A percentile compares a stretch with the other conserved stretches of the same genome.
Conservation (phyloP, 148 eudicot genomes). For the Arbutus unedo region DNA sequence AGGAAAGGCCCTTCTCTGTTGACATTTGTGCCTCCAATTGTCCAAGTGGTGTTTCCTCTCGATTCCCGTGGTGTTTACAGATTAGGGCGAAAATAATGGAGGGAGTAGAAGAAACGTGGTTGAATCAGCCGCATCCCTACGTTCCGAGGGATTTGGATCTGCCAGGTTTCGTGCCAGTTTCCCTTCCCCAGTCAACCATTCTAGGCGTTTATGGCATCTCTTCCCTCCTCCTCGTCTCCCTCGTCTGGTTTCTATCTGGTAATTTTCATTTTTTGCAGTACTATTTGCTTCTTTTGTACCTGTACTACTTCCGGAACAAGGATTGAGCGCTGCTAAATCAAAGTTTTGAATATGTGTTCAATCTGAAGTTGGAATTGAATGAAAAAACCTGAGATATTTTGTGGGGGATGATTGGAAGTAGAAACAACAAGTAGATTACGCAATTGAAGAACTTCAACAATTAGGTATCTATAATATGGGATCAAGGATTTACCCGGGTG, state of each 20-base stretch:
- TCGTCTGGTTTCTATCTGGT: conserved; percentile 76
- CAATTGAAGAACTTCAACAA: too few relatives aligned
- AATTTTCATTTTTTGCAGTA: not conserved
- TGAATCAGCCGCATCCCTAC: conserved; percentile 51
- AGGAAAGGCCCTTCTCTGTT: not conserved
- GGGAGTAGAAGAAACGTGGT: not conserved
- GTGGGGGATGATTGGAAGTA: too few relatives aligned
- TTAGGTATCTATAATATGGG: too few relatives aligned
- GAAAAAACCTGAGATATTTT: too few relatives aligned
- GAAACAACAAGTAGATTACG: too few relatives aligned
- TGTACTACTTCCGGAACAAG: not conserved
- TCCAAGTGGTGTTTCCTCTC: not conserved
- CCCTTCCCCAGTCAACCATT: conserved; percentile 48
- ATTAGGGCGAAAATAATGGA: conserved; percentile 4
- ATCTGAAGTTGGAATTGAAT: too few relatives aligned
- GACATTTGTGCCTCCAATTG: not conserved
- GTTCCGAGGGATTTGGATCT: conserved; percentile 61
- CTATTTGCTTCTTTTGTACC: not conserved
- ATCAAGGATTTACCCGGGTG: too few relatives aligned
- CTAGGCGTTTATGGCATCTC: conserved; percentile 44
- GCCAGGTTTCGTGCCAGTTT: conserved; percentile 64
- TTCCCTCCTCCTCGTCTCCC: conserved; percentile 41
- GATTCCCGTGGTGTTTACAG: not conserved
- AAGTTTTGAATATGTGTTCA: not conserved
- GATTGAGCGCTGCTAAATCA: not conserved